A percentile compares a stretch with the other conserved stretches of the same genome.
Evolutionary conservation across 2,329 filamentous ascomycete species (phyloP).

Genomic region (Coniochaeta ligniaria): DNA sequence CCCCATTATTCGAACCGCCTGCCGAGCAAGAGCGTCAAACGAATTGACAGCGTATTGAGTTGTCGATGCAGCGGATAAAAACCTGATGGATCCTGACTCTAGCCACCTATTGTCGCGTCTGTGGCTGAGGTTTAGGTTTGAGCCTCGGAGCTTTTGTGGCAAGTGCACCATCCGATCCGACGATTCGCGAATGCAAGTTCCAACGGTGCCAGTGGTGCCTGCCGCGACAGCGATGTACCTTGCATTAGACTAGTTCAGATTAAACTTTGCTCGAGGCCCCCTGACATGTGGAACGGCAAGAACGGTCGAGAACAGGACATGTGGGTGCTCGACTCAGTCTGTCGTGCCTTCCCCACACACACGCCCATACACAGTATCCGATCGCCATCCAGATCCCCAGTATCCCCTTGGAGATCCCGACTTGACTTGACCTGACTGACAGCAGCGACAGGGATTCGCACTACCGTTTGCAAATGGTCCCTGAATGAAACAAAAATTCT

Average conservation of each 20-base stretch:
- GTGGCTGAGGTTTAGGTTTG: too few species aligned
- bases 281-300: neutral
- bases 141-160: neutral
- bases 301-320: neutral
- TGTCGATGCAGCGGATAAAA: neutral
- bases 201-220: neutral
- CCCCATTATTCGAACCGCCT: too few species aligned
- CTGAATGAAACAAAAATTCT: neutral
- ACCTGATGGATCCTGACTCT: too few species aligned
- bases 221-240: neutral
- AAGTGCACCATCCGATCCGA: too few species aligned
- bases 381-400: neutral
- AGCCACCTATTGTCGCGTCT: too few species aligned
- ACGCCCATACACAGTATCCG: neutral
- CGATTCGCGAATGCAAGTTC: neutral
- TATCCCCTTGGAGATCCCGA: neutral
- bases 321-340: neutral
- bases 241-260: neutral
- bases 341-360: neutral
- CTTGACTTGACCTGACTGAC: neutral
- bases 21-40: neutral
- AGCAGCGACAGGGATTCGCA: neutral
- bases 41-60: neutral
- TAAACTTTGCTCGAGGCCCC: neutral
- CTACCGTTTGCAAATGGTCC: neutral